Base-by-base conservation (phyloP, 2,329 filamentous ascomycete genomes). In the Macroventuria anomochaeta region DNA sequence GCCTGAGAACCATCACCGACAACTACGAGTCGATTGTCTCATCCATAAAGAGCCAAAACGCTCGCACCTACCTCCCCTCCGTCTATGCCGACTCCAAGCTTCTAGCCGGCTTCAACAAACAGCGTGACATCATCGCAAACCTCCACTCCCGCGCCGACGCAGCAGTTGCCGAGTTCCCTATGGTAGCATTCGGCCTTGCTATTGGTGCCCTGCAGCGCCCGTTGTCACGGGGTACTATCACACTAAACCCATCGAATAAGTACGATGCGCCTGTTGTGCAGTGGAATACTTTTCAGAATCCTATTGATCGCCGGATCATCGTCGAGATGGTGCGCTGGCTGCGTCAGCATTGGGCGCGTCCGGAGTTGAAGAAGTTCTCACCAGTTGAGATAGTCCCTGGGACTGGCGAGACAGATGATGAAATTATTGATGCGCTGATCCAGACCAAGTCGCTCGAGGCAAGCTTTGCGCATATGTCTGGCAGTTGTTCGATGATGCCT, bases 151-250 rank as follows among this genome's bases (percentile, higher is more conserved):
- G 61, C 23, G 7, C 39, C 7, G 59, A 73, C n/a, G 67, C 70
- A 3, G 65, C 70, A 1, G 67, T 69, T 5, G 70, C 67, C 13
- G 72, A 75, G 37, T 68, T 69, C 33, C 66, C 60, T 33, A 73
- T 66, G 55, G 56, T 50, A 8, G 58, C 68, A 2, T 67, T 64
- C 18, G 62, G 65, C 7, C 59, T 63, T 6, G 62, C 65, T 6
- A 62, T 64, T 15, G 58, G 55, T 20, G 55, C 62, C 0, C 42
- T 67, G 23, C 61, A 68, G 34, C 64, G 65, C 5, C 62, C 68
- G 0, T 53, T 69, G 15, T 68, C 65, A 0, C 73, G 76, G 33
- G 76, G 76, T 18, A 73, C 71, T 13, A 66, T 77, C 44, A 71
- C 66, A 3, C 61, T 77, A 42, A 65, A 76, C 53, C 68, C 71